Conservation (phyloP, 2,329 filamentous ascomycete species). For the Nigrograna mackinnonii region DNA sequence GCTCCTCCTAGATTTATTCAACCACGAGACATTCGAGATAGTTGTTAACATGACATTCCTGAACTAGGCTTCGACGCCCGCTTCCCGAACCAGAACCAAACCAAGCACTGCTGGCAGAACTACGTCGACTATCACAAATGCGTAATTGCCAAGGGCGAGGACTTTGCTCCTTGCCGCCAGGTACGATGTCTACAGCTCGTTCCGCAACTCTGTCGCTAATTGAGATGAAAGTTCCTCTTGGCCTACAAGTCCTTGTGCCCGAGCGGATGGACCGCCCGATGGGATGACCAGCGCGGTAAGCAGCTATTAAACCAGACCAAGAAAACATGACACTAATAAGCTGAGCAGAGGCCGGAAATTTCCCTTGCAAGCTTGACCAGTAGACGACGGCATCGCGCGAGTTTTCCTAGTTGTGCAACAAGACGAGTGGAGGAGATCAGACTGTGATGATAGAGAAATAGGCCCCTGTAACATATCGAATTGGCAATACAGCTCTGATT, state of each 20-base stretch:
- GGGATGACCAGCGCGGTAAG: conserved; percentile 96
- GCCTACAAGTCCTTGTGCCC: conserved; percentile 98
- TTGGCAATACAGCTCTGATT: conserved; percentile 9
- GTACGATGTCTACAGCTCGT: conserved; percentile 54
- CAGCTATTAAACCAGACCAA: not conserved
- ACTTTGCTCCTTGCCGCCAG: conserved; percentile 96
- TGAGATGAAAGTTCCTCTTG: conserved; percentile 76
- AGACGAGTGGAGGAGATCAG: not conserved
- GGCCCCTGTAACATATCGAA: conserved; percentile 10
- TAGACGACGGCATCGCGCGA: conserved; percentile 18
- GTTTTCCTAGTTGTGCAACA: not conserved
- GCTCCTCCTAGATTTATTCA: not conserved
- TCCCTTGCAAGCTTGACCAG: conserved; percentile 41
- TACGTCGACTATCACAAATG: conserved; percentile 99
- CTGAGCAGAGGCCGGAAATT: conserved; percentile 33
- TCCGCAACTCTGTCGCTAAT: not conserved
- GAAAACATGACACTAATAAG: not conserved
- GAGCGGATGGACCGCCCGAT: conserved; percentile 88
- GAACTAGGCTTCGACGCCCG: conserved; percentile 90
- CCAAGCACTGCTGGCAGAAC: conserved; percentile 99
- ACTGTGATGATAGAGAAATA: not conserved
- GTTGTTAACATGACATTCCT: not conserved
- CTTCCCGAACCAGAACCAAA: conserved; percentile 97
- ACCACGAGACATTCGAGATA: conserved; percentile 3
- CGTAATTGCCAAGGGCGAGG: conserved; percentile 96